A percentile compares a stretch with the other conserved stretches of the same genome.
Conservation (phyloP, 2,329 filamentous ascomycete genomes). For the Hymenoscyphus fraxineus region DNA sequence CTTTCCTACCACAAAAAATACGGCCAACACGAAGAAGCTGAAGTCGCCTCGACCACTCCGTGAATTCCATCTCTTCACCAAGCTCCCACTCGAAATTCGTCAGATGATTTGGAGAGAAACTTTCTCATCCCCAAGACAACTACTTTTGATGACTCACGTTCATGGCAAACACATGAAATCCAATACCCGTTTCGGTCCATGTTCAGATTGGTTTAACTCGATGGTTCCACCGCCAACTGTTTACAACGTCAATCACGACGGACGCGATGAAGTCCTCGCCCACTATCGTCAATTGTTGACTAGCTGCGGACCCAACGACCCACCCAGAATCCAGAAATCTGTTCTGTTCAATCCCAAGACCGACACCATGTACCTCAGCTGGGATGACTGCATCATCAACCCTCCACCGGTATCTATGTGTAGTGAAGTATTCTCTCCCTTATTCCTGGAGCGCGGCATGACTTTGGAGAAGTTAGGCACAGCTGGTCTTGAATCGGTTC, state of each 20-base stretch:
- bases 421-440: background rate
- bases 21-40: too few relatives aligned
- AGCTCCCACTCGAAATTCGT: background rate
- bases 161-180: background rate
- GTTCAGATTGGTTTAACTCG: too few relatives aligned
- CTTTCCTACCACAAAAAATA: too few relatives aligned
- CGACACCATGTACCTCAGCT: background rate
- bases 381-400: background rate
- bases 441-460: background rate
- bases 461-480: background rate
- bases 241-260: background rate
- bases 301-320: background rate
- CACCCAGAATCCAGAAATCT: background rate
- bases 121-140: background rate
- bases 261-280: background rate
- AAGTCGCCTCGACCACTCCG: background rate
- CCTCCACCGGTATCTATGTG: background rate
- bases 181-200: background rate
- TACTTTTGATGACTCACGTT: background rate
- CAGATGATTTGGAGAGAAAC: background rate
- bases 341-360: background rate
- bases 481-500: background rate
- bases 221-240: background rate
- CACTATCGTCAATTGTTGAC: background rate
- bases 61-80: background rate